These are phyloP conservation scores for Croton setiger DNA, from an alignment of 441 rosid genomes.

Conservation along the genomic window DNA sequence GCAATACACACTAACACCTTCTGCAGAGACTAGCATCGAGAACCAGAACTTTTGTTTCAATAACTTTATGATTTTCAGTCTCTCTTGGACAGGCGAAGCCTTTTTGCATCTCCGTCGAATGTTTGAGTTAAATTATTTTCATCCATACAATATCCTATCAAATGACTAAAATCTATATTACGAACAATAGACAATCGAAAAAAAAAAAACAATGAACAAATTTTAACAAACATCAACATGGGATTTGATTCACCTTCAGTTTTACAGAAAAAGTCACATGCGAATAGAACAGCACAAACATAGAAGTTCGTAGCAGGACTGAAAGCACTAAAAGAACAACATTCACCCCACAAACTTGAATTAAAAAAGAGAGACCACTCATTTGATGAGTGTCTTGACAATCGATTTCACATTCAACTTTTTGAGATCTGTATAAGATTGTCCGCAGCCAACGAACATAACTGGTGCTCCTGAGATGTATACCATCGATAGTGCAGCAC, in stretches of 20 bases:
- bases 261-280: background rate
- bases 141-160: too few species aligned
- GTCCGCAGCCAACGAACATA: constrained; percentile 99
- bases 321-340: constrained; percentile 14
- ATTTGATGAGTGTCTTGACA: constrained; percentile 86
- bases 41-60: too few species aligned
- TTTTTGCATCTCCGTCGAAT: too few species aligned
- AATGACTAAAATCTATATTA: too few species aligned
- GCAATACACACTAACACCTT: too few species aligned
- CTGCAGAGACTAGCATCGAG: too few species aligned
- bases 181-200: background rate
- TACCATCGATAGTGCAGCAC: constrained; percentile 96
- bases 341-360: constrained; percentile 3
- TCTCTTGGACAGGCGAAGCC: too few species aligned
- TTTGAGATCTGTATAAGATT: constrained; percentile 89
- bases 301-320: constrained; percentile 10
- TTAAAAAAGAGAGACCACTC: constrained; percentile 22
- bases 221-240: constrained; percentile 6
- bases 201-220: background rate
- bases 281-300: background rate
- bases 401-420: constrained; percentile 84
- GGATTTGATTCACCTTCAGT: constrained; percentile 34
- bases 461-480: constrained; percentile 93
- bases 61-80: too few species aligned
- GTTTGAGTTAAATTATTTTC: too few species aligned